Conservation (phyloP, 2,329 filamentous ascomycete genomes). For the Dendryphion nanum region DNA sequence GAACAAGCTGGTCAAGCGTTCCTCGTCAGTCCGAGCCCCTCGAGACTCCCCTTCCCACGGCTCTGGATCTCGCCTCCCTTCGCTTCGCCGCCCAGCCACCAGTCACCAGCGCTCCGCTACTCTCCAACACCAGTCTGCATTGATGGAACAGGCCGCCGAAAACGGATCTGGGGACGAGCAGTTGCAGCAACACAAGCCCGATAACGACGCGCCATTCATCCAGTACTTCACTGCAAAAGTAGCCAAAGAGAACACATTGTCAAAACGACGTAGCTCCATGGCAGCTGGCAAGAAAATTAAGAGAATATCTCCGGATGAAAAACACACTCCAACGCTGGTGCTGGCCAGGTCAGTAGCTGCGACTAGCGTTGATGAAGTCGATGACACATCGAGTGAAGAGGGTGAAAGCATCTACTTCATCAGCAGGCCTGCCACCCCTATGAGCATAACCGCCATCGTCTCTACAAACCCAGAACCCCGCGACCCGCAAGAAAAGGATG, state of each 20-base stretch:
- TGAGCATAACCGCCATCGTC: slow-evolving; percentile 30
- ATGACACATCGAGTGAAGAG: slow-evolving; percentile 38
- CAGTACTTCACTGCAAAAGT: slow-evolving; percentile 40
- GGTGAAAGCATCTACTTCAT: slow-evolving; percentile 40
- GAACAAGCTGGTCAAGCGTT: slow-evolving; percentile 77
- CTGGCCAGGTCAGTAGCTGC: slow-evolving; percentile 43
- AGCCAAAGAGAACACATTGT: slow-evolving; percentile 33
- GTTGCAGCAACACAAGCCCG: slow-evolving; percentile 14
- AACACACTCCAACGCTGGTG: slow-evolving; percentile 49
- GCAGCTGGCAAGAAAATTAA: slow-evolving; percentile 40
- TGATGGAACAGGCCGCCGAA: slow-evolving; percentile 28
- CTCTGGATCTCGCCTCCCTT: slow-evolving; percentile 62
- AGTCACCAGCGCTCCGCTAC: slow-evolving; percentile 76
- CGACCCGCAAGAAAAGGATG: slow-evolving; percentile 7
- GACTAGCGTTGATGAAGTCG: slow-evolving; percentile 29
- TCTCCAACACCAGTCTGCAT: slow-evolving; percentile 54
- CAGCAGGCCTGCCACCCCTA: slow-evolving; percentile 40
- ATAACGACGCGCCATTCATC: slow-evolving; percentile 32
- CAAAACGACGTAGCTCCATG: slow-evolving; percentile 42
- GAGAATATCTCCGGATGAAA: slow-evolving; percentile 45
- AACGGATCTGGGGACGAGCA: slow-evolving; percentile 19
- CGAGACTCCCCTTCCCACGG: slow-evolving; percentile 47
- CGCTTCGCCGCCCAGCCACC: slow-evolving; percentile 70
- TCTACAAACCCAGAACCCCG: slow-evolving; percentile 20
- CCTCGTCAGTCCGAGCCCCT: slow-evolving; percentile 55